phyloP scores from a whole-genome alignment of 352 stramenopile genomes.

The Phytophthora sp. region DNA sequence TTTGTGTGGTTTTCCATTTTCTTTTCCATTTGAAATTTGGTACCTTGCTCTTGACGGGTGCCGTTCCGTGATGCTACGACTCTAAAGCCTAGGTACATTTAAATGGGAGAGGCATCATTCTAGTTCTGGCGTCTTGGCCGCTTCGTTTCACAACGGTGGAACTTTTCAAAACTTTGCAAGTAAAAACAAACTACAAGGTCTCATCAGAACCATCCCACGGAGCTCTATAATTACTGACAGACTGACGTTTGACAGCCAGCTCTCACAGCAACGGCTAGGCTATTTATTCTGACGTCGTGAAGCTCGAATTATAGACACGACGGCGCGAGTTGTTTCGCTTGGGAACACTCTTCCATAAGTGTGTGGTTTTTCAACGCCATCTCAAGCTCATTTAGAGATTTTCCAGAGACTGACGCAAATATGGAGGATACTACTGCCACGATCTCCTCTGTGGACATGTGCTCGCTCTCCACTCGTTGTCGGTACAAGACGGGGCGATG shows the following conservation, averaged over 20 bases:
- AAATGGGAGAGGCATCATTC: constrained; percentile 20
- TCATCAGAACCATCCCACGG: constrained; percentile 37
- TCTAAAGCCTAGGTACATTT: constrained; percentile 18
- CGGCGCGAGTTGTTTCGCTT: constrained; percentile 17
- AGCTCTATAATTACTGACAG: constrained; percentile 35
- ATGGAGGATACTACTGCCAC: constrained; percentile 21
- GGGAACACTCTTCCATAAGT: not conserved
- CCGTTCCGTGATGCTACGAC: constrained; percentile 20
- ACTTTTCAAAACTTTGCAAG: too few relatives aligned
- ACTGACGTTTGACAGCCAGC: too few relatives aligned
- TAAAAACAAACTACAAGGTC: not conserved
- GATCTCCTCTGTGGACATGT: not conserved
- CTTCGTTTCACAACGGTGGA: constrained; percentile 28
- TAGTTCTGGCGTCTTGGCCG: not conserved
- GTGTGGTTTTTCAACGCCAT: not conserved
- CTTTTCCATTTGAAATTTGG: constrained; percentile 11
- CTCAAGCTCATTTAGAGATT: constrained; percentile 34
- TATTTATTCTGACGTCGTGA: constrained; percentile 34
- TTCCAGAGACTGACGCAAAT: constrained; percentile 15
- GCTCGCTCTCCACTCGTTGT: constrained; percentile 42
- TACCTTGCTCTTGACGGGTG: not conserved
- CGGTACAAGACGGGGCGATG: constrained; percentile 86
- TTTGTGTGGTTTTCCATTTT: too few relatives aligned
- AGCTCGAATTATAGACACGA: not conserved
- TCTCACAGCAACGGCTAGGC: constrained; percentile 34